Evolutionary conservation across 78 protist species (phyloP), one percentile per base, ranked within the genome.

Genomic region (Carpediemonas membranifera): DNA sequence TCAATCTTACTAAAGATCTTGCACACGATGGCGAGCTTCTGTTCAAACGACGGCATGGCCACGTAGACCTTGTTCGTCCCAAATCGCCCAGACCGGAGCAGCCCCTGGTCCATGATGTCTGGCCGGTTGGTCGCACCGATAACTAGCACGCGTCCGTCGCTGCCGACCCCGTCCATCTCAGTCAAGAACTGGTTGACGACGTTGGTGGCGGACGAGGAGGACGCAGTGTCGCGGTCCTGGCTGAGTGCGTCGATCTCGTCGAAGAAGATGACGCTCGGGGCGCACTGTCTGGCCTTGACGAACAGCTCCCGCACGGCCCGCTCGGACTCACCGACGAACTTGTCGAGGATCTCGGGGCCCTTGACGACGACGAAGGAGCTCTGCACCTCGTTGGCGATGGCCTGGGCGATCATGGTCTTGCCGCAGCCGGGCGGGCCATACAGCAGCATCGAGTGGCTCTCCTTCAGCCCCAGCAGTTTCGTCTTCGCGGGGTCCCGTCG

Each of bases 361-460:
- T 95, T 95, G 28, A 96, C 97, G 14, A 90, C 75, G 54, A 95
- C 90, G 78, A 95, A 95, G 50, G 74, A 81, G n/a, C 94, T 91
- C 55, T 77, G 77, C 24, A 50, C 13, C 64, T 68, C 72, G 30
- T 47, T 41, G 36, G 79, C 80, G 27, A 77, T 65, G 21, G 79
- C 81, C 59, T 62, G 60, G 18, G 57, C 59, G 27, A 94, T 58
- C 19, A 93, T 74, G 11, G 99, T 95, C 73, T 95, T 95, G 60
- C 99, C 99, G 68, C 98, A 93, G 28, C 99, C 99, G 2, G 99
- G 99, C 15, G 99, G 99, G 11, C 99, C 98, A 67, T 86, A 90
- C 35, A 84, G 70, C 58, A 83, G 82, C 50, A 79, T 70, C 15
- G 84, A 83, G 35, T 66, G 5, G 9, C 71, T 59, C 25, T 57